Conservation (phyloP, 768 basidiomycete species). For the Dioszegia hungarica region DNA sequence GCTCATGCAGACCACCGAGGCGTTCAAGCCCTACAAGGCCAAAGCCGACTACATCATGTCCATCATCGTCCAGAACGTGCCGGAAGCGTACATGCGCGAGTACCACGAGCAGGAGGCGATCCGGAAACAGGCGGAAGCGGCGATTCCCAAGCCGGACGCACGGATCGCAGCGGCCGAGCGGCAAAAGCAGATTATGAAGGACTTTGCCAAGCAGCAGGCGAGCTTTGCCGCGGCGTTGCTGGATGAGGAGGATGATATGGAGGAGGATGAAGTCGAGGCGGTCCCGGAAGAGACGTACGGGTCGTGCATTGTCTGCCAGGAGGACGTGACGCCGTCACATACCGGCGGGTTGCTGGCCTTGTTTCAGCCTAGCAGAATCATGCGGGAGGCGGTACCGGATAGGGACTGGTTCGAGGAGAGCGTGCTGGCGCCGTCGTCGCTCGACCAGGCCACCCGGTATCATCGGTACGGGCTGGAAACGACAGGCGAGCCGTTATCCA, state of each 20-base stretch:
- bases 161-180: slow-evolving; percentile 6
- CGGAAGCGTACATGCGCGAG: slow-evolving; percentile 55
- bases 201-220: slow-evolving; percentile 84
- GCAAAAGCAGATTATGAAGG: slow-evolving; percentile 77
- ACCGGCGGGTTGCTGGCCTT: slow-evolving; percentile 82
- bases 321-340: slow-evolving; percentile 68
- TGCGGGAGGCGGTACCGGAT: slow-evolving; percentile 67
- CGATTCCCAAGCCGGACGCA: slow-evolving; percentile 6
- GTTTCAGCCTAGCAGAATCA: slow-evolving; percentile 77
- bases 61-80: slow-evolving; percentile 58
- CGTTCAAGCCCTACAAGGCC: slow-evolving; percentile 62
- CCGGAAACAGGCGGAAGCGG: slow-evolving; percentile 7
- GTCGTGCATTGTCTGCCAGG: slow-evolving; percentile 97
- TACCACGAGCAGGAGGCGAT: slow-evolving; percentile 18
- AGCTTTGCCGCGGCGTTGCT: slow-evolving; percentile 64
- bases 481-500: slow-evolving; percentile 23
- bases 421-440: slow-evolving; percentile 58
- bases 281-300: slow-evolving; percentile 63
- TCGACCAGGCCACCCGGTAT: slow-evolving; percentile 56
- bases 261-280: slow-evolving; percentile 60
- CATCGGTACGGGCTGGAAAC: slow-evolving; percentile 24
- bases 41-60: slow-evolving; percentile 72
- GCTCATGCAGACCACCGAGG: slow-evolving; percentile 69
- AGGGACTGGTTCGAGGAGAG: slow-evolving; percentile 63
- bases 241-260: slow-evolving; percentile 61